phyloP scores from a whole-genome alignment of 2,329 filamentous ascomycete genomes.

The Fonsecaea multimorphosa region DNA sequence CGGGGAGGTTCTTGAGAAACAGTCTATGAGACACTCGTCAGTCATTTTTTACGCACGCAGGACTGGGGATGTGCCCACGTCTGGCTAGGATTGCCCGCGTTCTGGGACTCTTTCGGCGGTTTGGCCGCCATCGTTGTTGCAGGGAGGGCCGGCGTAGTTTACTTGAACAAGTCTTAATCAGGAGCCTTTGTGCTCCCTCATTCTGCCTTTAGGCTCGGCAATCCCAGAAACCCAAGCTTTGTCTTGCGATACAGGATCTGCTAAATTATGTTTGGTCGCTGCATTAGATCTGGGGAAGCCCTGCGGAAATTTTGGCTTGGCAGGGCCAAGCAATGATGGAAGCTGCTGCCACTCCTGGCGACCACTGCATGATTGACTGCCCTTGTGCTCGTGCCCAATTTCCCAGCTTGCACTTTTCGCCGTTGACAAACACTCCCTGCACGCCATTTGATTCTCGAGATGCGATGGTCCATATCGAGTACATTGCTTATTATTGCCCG shows the following conservation, averaged over 20 bases:
- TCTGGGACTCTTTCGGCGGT: constrained; percentile 32
- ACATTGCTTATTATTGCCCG: too few relatives aligned
- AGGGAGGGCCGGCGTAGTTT: neutral
- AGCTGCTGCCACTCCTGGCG: too few relatives aligned
- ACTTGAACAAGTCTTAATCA: neutral
- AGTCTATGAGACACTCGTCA: constrained; percentile 62
- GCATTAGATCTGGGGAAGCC: neutral
- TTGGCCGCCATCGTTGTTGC: constrained; percentile 21
- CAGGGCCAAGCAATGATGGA: neutral
- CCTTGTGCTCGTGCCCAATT: neutral
- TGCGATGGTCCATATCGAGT: too few relatives aligned
- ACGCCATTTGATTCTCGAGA: too few relatives aligned
- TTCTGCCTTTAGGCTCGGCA: neutral
- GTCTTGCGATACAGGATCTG: neutral
- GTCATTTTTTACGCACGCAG: constrained; percentile 35
- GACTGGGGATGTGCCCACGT: constrained; percentile 62
- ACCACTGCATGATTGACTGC: too few relatives aligned
- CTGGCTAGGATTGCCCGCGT: constrained; percentile 72
- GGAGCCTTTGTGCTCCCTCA: neutral
- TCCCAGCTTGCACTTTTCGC: too few relatives aligned
- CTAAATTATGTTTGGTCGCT: neutral
- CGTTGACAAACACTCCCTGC: too few relatives aligned
- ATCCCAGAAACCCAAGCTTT: neutral
- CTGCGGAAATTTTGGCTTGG: constrained; percentile 24
- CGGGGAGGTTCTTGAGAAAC: constrained; percentile 86